phyloP scores from a whole-genome alignment of 2,329 filamentous ascomycete species.

The Pseudocercospora fijiensis region DNA sequence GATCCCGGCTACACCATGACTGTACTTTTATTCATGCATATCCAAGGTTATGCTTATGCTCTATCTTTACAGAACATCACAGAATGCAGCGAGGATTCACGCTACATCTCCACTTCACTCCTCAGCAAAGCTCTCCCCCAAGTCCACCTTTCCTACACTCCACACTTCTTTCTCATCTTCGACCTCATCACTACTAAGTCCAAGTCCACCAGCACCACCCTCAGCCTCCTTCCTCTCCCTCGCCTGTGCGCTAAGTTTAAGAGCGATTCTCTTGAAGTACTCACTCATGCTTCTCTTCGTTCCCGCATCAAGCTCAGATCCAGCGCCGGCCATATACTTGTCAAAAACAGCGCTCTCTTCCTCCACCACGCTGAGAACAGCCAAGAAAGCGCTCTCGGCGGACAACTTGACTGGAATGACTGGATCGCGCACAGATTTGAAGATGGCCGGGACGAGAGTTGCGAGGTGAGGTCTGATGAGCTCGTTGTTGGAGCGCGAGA shows the following conservation, averaged over 20 bases:
- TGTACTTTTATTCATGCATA: background rate
- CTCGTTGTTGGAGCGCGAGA: constrained; percentile 75
- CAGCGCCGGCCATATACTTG: constrained; percentile 70
- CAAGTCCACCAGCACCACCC: constrained; percentile 80
- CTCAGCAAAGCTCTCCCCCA: constrained; percentile 55
- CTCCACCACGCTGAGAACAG: constrained; percentile 85
- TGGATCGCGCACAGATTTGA: constrained; percentile 82
- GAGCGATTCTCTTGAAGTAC: constrained; percentile 91
- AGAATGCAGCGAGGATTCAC: background rate
- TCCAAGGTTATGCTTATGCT: background rate
- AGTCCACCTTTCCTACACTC: constrained; percentile 88
- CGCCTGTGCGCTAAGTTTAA: constrained; percentile 80
- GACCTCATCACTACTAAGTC: constrained; percentile 82
- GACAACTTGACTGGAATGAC: constrained; percentile 95
- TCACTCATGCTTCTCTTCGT: constrained; percentile 89
- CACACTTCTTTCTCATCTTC: constrained; percentile 96
- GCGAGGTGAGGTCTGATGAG: constrained; percentile 77
- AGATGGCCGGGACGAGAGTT: constrained; percentile 78
- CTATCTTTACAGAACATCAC: background rate
- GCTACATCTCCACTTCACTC: constrained; percentile 15
- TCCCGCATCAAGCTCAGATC: constrained; percentile 65
- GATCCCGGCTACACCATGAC: background rate
- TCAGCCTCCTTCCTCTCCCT: constrained; percentile 88
- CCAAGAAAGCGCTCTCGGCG: constrained; percentile 89
- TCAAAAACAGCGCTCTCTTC: constrained; percentile 85